Evolutionary conservation across 768 basidiomycete species (phyloP).

Genomic region (Leccinellum rugosiceps): DNA sequence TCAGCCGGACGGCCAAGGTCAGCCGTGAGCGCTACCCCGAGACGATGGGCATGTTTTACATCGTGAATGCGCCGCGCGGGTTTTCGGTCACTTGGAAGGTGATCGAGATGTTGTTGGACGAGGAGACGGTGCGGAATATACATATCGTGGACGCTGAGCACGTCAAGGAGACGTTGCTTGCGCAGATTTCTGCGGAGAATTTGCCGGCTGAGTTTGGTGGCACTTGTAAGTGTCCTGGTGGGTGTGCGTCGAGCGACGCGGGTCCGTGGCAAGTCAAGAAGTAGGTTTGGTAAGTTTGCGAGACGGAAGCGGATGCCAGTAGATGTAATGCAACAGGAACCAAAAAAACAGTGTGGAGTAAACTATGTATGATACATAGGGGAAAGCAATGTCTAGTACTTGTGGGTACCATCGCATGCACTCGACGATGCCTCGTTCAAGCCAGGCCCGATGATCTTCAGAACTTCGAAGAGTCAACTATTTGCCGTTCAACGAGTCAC

Average conservation of each 20-base stretch:
- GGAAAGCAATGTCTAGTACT: too few species aligned
- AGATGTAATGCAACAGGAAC: too few species aligned
- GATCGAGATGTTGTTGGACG: constrained; percentile 92
- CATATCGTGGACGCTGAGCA: constrained; percentile 63
- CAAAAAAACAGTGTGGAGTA: too few species aligned
- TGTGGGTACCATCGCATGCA: too few species aligned
- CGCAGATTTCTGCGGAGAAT: constrained; percentile 82
- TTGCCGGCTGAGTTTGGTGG: constrained; percentile 88
- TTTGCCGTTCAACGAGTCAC: too few species aligned
- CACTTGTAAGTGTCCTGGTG: constrained; percentile 66
- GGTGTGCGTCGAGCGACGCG: constrained; percentile 83
- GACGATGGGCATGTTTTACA: constrained; percentile 97
- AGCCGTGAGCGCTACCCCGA: constrained; percentile 93
- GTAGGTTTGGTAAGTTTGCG: too few species aligned
- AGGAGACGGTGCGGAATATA: constrained; percentile 93
- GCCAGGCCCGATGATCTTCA: too few species aligned
- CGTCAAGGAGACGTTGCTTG: constrained; percentile 72
- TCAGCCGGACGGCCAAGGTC: constrained; percentile 68
- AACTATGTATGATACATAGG: too few species aligned
- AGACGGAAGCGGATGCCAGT: too few species aligned
- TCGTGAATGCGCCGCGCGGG: constrained; percentile 94
- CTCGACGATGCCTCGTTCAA: too few species aligned
- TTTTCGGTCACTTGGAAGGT: constrained; percentile 87
- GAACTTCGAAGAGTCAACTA: too few species aligned
- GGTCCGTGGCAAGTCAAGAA: too few species aligned